phyloP scores from a whole-genome alignment of 257 asterid genomes.

The Solanum bukasovii region DNA sequence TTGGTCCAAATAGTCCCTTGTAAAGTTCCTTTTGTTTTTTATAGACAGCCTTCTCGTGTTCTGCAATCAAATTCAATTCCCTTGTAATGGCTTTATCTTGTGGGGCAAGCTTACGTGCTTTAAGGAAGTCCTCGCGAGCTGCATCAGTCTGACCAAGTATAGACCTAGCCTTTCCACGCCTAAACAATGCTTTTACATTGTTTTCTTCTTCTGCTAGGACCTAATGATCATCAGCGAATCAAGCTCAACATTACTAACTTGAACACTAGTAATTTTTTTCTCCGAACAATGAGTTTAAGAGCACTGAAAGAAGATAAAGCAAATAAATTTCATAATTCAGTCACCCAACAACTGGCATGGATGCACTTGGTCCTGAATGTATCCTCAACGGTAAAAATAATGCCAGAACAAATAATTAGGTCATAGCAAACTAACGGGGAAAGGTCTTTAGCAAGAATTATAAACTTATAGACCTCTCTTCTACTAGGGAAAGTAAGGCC shows the following conservation, averaged over 20 bases:
- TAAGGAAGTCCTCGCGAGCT: constrained; percentile 84
- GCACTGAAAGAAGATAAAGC: background rate
- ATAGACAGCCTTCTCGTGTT: constrained; percentile 83
- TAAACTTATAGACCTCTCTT: background rate
- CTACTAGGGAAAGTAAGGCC: background rate
- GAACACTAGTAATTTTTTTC: background rate
- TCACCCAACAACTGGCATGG: background rate
- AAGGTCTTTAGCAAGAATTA: background rate
- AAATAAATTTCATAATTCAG: background rate
- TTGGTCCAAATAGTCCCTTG: constrained; percentile 71
- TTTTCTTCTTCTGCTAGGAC: constrained; percentile 80
- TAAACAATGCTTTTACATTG: constrained; percentile 75
- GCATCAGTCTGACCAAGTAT: constrained; percentile 93
- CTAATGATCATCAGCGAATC: constrained; percentile 20
- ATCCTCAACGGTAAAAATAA: background rate
- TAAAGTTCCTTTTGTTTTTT: constrained; percentile 91
- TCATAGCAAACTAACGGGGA: background rate
- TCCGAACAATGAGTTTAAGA: background rate
- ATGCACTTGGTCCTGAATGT: background rate
- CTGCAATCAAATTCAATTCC: constrained; percentile 59
- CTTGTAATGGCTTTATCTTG: constrained; percentile 66
- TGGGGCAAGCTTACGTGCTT: constrained; percentile 76
- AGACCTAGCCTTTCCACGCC: constrained; percentile 92
- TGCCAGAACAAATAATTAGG: background rate
- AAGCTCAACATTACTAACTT: background rate